Evolutionary conservation across 1,284 basidiomycete genomes (phyloP), one percentile per base, ranked within the genome.

Genomic region (Fomitopsis pinicola): DNA sequence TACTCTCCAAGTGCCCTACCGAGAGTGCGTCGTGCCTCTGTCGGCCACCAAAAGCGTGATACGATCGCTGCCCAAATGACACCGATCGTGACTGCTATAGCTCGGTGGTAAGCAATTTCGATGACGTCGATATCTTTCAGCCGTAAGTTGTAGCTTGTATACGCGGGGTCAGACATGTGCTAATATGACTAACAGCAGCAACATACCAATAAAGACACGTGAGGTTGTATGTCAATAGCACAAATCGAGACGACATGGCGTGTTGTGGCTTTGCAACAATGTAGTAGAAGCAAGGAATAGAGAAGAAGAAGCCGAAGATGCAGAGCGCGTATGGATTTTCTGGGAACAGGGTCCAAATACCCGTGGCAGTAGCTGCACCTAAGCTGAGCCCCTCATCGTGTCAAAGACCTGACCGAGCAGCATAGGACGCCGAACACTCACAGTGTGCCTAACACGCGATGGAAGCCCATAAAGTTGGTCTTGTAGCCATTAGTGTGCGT

Each of bases 41-140:
- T 86, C 1, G 97, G 96, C 95, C 96, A 98, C 88, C 95, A 94
- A 65, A 91, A 89, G 54, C 93, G 82, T 6, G 93, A 95, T 14
- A 98, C 87, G 33, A 97, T 75, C 2, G 88, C 85, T 0, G 95
- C 95, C 91, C 93, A 98, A 0, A 96, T 73, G 0, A 97, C 94
- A 15, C 96, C 96, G 6, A 86, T 82, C 0, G 85, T 89, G n/a
- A 99, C 96, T 26, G 94, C 84, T 3, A 89, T 71, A 0, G 89
- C 89, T 58, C 96, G 88, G 68, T 88, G 84, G 50, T 84, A 78
- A 0, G 94, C 96, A 55, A 97, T 86, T 44, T 85, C 76, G 40
- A 88, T 71, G 0, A 94, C 89, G 2, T 88, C 84, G 3, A 90
- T 69, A 62, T 94, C 89, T 26, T 80, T 76, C 44, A 88, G 80